These are phyloP conservation scores for Zostera marina DNA, from an alignment of 116 monocot species.

Conservation along the genomic window DNA sequence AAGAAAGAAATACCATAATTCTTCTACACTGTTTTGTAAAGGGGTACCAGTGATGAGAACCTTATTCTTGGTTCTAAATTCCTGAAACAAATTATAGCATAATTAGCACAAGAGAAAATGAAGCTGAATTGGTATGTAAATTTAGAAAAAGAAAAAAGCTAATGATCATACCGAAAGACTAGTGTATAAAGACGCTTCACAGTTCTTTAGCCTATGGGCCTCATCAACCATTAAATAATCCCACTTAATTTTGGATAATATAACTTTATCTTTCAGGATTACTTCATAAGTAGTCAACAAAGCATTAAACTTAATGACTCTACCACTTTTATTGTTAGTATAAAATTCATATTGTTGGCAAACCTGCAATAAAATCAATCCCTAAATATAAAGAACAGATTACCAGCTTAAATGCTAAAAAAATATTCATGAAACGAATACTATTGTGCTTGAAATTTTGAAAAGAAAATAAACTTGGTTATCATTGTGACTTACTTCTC, in stretches of 20 bases:
- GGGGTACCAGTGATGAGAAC: conserved; percentile 95
- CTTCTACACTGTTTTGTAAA: conserved; percentile 96
- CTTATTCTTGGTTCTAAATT: conserved; percentile 97
- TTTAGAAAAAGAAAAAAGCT: conserved; percentile 1
- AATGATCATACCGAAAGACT: conserved; percentile 48
- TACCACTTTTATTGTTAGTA: conserved; percentile 47
- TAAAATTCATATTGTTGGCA: conserved; percentile 90
- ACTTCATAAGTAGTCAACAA: conserved; percentile 96
- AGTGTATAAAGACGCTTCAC: conserved; percentile 84
- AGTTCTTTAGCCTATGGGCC: conserved; percentile 87
- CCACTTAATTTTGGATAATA: conserved; percentile 84
- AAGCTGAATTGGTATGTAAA: background rate
- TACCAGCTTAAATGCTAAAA: background rate
- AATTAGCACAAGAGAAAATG: background rate
- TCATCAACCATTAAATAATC: conserved; percentile 99
- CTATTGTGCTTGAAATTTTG: background rate
- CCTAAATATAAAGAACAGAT: background rate
- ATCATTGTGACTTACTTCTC: conserved; percentile 43
- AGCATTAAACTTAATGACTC: conserved; percentile 66
- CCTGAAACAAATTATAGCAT: conserved; percentile 28
- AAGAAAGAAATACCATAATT: conserved; percentile 57
- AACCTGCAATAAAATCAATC: conserved; percentile 28
- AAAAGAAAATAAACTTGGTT: background rate
- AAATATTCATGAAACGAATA: background rate
- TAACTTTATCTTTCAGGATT: conserved; percentile 79